Conservation (phyloP, 257 asterid genomes). For the Parsonsia alboflavescens region DNA sequence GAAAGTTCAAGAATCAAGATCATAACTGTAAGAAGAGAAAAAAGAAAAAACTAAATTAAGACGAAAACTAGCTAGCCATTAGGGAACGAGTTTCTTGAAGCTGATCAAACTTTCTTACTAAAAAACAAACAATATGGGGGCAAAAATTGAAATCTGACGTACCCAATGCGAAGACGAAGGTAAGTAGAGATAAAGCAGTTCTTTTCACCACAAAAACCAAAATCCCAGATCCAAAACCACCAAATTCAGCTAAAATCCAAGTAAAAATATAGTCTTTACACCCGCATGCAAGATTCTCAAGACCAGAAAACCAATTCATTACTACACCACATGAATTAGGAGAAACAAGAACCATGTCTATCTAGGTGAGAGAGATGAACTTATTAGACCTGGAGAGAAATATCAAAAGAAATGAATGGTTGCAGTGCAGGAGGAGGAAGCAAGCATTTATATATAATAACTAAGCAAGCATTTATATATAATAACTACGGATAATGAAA, state of each 20-base stretch:
- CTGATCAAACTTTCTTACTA: neutral
- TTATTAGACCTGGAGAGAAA: neutral
- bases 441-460: conserved; percentile 30
- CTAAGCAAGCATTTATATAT: conserved; percentile 25
- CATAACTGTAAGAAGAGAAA: neutral
- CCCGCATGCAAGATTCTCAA: conserved; percentile 8
- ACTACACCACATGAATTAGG: too few relatives aligned
- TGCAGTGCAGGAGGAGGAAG: too few relatives aligned
- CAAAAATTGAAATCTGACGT: too few relatives aligned
- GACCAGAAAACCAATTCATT: conserved; percentile 32
- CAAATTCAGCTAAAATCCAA: conserved; percentile 21
- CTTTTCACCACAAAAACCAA: conserved; percentile 33
- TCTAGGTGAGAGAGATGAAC: too few relatives aligned
- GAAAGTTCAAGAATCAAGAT: neutral
- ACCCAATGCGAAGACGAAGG: conserved; percentile 67
- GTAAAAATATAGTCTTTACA: conserved; percentile 20
- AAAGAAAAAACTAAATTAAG: too few relatives aligned
- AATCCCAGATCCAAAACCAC: conserved; percentile 28
- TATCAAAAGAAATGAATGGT: too few relatives aligned
- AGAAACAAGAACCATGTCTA: neutral
- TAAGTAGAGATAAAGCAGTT: conserved; percentile 39
- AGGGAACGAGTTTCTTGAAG: neutral
- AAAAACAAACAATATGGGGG: too few relatives aligned
- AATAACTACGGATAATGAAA: neutral
- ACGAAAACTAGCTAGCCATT: neutral